Conservation (phyloP, 2,329 filamentous ascomycete species). For the Diaporthe eres region DNA sequence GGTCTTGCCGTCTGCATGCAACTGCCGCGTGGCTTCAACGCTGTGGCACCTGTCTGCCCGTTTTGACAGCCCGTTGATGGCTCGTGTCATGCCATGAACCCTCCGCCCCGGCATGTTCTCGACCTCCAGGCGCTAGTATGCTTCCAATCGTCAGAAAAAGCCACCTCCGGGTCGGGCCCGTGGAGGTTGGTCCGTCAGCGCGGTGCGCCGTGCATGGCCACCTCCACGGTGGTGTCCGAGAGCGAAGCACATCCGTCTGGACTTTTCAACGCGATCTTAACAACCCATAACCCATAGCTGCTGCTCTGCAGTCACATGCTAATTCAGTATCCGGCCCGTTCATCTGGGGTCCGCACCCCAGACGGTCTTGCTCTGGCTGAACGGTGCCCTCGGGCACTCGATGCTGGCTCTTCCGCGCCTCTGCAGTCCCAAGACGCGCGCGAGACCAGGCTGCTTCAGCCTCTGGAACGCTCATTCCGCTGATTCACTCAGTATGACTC, state of each 20-base stretch:
- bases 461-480: conserved; percentile 16
- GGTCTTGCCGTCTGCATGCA: conserved; percentile 19
- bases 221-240: background rate
- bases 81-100: background rate
- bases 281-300: background rate
- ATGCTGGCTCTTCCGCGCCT: background rate
- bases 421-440: background rate
- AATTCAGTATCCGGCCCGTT: background rate
- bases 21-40: conserved; percentile 31
- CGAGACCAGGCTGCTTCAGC: conserved; percentile 22
- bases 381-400: background rate
- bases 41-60: conserved; percentile 30
- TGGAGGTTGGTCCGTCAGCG: background rate
- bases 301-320: background rate
- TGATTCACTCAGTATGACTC: conserved; percentile 40
- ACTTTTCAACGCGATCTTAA: background rate
- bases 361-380: background rate
- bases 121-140: background rate
- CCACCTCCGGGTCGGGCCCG: background rate
- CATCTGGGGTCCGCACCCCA: background rate
- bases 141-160: background rate
- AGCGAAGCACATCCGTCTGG: background rate
- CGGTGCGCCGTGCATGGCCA: background rate
- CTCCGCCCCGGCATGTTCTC: background rate
- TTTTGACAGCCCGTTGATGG: conserved; percentile 26